phyloP scores from a whole-genome alignment of 495 filamentous ascomycete species.

The Aspergillus sparsus region DNA sequence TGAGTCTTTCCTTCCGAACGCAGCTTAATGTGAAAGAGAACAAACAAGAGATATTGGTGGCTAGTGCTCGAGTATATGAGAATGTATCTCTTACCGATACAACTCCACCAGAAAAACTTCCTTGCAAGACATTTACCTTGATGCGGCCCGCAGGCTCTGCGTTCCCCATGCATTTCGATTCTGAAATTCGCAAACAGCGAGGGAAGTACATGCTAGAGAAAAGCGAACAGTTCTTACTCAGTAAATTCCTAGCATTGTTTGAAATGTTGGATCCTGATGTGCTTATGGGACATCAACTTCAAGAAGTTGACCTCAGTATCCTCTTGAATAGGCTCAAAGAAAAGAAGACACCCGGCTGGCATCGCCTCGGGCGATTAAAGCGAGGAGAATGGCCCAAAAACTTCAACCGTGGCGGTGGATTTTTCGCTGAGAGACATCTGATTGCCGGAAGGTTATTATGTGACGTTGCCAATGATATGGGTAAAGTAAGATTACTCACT shows the following conservation, averaged over 20 bases:
- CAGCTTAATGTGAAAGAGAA: slow-evolving; percentile 89
- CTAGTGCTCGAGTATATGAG: slow-evolving; percentile 88
- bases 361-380: slow-evolving; percentile 82
- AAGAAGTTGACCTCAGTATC: slow-evolving; percentile 94
- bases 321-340: slow-evolving; percentile 84
- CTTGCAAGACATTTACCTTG: slow-evolving; percentile 86
- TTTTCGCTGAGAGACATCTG: slow-evolving; percentile 88
- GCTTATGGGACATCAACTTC: slow-evolving; percentile 90
- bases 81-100: slow-evolving; percentile 86
- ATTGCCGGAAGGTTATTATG: slow-evolving; percentile 88
- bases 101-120: slow-evolving; percentile 80
- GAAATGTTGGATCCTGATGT: slow-evolving; percentile 91
- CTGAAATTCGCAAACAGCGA: slow-evolving; percentile 65
- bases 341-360: slow-evolving; percentile 90
- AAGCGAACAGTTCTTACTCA: slow-evolving; percentile 77
- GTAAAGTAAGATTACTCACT: slow-evolving; percentile 58
- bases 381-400: slow-evolving; percentile 84
- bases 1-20: slow-evolving; percentile 90
- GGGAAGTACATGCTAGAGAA: slow-evolving; percentile 77
- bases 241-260: slow-evolving; percentile 84
- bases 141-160: slow-evolving; percentile 75
- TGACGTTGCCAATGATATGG: slow-evolving; percentile 93
- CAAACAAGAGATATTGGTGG: slow-evolving; percentile 91
- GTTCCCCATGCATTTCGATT: slow-evolving; percentile 85
- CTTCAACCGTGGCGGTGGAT: slow-evolving; percentile 82